Percentiles rank a stretch among this genome's conserved stretches.
phyloP scores from a whole-genome alignment of 495 filamentous ascomycete genomes.

The Penicillium cosmopolitanum region DNA sequence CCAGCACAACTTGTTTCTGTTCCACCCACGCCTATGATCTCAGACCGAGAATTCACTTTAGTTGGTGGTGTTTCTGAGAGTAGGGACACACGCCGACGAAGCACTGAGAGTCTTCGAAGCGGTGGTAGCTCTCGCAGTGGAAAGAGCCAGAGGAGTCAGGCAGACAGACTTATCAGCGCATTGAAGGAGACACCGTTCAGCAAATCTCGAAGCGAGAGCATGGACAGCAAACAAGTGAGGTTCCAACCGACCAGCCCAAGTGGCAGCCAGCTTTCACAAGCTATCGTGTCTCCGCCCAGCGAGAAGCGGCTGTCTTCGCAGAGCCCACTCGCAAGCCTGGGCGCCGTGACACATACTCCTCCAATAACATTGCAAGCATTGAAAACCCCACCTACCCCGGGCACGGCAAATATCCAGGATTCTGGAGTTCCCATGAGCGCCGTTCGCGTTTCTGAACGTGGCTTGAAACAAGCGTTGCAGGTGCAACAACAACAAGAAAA shows the following conservation, averaged over 20 bases:
- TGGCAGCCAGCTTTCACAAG: constrained; percentile 22
- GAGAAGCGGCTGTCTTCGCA: constrained; percentile 19
- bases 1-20: constrained; percentile 6
- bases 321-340: constrained; percentile 27
- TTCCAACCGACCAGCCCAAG: constrained; percentile 17
- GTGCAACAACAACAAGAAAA: constrained; percentile 3
- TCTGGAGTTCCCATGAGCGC: constrained; percentile 46
- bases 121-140: constrained; percentile 55
- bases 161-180: constrained; percentile 74
- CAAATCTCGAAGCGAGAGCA: constrained; percentile 35
- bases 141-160: constrained; percentile 72
- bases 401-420: constrained; percentile 43
- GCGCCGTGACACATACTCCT: constrained; percentile 28
- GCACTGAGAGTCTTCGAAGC: constrained; percentile 57
- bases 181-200: constrained; percentile 64
- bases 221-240: constrained; percentile 10
- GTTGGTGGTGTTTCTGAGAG: constrained; percentile 21
- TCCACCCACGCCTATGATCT: constrained; percentile 22
- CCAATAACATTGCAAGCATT: constrained; percentile 23
- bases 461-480: constrained; percentile 19
- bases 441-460: constrained; percentile 44
- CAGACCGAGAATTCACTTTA: constrained; percentile 40
- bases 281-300: constrained; percentile 12
- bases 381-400: constrained; percentile 30
- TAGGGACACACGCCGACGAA: constrained; percentile 31